A percentile compares a stretch with the other conserved stretches of the same genome.
phyloP scores from a whole-genome alignment of 139 green algal genomes.

The Chlorella ohadii region DNA sequence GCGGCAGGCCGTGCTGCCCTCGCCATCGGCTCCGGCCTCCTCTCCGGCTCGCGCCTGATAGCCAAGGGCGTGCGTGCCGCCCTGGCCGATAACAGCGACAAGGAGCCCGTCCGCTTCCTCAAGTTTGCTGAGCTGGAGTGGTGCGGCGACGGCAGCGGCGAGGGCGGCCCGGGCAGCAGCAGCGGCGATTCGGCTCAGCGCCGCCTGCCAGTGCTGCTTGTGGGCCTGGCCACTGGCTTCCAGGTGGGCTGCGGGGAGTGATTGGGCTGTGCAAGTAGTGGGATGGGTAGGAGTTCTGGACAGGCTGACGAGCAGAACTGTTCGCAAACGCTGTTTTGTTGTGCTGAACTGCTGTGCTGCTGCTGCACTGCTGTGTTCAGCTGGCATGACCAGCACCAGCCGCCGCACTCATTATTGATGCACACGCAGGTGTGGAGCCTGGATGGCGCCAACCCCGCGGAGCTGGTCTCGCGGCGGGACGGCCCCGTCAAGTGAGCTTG shows the following conservation, averaged over 20 bases:
- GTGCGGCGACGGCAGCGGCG: neutral
- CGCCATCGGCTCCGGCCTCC: neutral
- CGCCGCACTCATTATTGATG: too few relatives aligned
- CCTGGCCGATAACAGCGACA: constrained; percentile 20
- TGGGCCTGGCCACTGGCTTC: constrained; percentile 52
- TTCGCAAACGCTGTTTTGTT: too few relatives aligned
- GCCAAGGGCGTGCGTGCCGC: constrained; percentile 20
- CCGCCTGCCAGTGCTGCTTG: constrained; percentile 33
- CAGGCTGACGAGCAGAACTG: too few relatives aligned
- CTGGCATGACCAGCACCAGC: too few relatives aligned
- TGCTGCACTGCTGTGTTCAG: too few relatives aligned
- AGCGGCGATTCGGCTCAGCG: neutral
- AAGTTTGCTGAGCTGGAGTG: constrained; percentile 37
- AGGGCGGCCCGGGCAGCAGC: neutral
- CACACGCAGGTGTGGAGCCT: constrained; percentile 47
- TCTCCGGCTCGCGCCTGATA: neutral
- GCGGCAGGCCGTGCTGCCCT: neutral
- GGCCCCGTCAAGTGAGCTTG: constrained; percentile 39
- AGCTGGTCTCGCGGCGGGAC: constrained; percentile 53
- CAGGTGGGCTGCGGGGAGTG: constrained; percentile 20
- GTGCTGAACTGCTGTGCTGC: too few relatives aligned
- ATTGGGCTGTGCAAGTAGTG: too few relatives aligned
- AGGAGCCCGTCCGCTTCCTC: constrained; percentile 27
- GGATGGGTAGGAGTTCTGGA: too few relatives aligned
- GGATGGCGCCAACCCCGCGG: constrained; percentile 22